Evolutionary conservation across 2,329 filamentous ascomycete species (phyloP), one percentile per base, ranked within the genome.

Genomic region (Tolypocladium ophioglossoides): DNA sequence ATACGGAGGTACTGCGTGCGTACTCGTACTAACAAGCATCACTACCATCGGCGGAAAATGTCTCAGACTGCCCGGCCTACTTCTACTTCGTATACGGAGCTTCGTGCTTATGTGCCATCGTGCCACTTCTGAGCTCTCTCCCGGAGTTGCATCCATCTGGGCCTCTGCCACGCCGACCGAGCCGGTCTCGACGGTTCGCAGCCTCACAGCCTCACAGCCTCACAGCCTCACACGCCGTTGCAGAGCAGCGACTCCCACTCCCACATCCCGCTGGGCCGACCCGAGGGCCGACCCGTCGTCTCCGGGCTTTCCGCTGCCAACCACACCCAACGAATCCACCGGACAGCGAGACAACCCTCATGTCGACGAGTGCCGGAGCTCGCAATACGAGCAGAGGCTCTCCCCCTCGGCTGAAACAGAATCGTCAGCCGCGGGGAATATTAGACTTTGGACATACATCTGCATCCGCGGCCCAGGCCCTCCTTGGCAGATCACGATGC

Each of bases 191-290:
- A n/a, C n/a, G n/a, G n/a, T n/a, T n/a, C n/a, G n/a, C n/a, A n/a
- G n/a, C n/a, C n/a, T n/a, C n/a, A n/a, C n/a, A n/a, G n/a, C n/a
- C n/a, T n/a, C n/a, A n/a, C n/a, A n/a, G n/a, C n/a, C 11, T 37
- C 38, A 56, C 55, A 10, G 59, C 58, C 48, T 61, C 65, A 9
- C 20, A 24, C 7, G 40, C 22, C 10, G 41, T 30, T 16, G 22
- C 22, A 27, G 22, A 44, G 14, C 18, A 24, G 40, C 18, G 22
- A 9, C 8, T 44, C 6, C 22, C 20, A 14, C 41, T n/a, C n/a
- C n/a, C n/a, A n/a, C n/a, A n/a, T n/a, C n/a, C n/a, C n/a, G n/a
- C n/a, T n/a, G n/a, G n/a, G n/a, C n/a, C n/a, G n/a, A n/a, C n/a
- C n/a, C n/a, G n/a, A 24, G 22, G 12, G 40, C 40, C 40, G 40